Evolutionary conservation across 208 protist species (phyloP), one percentile per base, ranked within the genome.

Genomic region (Herpetomonas samuelpessoai): DNA sequence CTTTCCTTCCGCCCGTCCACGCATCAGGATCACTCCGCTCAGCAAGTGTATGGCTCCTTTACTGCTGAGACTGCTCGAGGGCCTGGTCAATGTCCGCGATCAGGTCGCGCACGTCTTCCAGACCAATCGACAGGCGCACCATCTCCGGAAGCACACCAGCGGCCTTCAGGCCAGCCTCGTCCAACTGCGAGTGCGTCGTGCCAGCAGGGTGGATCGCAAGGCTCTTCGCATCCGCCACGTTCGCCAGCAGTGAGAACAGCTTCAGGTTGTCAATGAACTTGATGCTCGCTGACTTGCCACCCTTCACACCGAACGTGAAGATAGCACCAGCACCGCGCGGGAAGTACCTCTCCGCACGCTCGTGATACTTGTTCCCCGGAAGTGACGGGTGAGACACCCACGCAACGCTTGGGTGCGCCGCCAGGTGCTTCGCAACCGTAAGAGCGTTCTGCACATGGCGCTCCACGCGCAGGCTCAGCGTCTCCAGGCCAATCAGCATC

Each of bases 161-260:
- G 45, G 90, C 74, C 3, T 48, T 16, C 31, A 59, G 54, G 22
- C 27, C 54, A 30, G 26, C 54, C 54, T 59, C 54, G 27, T 83
- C 75, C n/a, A 97, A 79, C 24, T 69, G 62, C 14, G 86, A 87
- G 50, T 97, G 92, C 6, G 92, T 92, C 88, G 96, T 92, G 39
- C 78, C 50, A 26, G 44, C 57, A 18, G 45, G 39, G 57, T 62
- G 44, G 44, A 35, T 41, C 18, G 39, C 57, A n/a, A 62, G 57
- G 26, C 44, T 41, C 45, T 62, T 52, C 2, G 39, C 57, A 45
- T 62, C 57, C 26, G 21, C 57, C 25, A 62, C 26, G 57, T 62
- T 62, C 18, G 22, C 57, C 6, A 62, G 57, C 0, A 94, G 54
- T 28, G 61, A 64, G 57, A 52, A 49, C 18, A 62, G 57, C 49